Conservation (phyloP, 2,329 filamentous ascomycete species). For the Paecilomyces dactylethromorphus region DNA sequence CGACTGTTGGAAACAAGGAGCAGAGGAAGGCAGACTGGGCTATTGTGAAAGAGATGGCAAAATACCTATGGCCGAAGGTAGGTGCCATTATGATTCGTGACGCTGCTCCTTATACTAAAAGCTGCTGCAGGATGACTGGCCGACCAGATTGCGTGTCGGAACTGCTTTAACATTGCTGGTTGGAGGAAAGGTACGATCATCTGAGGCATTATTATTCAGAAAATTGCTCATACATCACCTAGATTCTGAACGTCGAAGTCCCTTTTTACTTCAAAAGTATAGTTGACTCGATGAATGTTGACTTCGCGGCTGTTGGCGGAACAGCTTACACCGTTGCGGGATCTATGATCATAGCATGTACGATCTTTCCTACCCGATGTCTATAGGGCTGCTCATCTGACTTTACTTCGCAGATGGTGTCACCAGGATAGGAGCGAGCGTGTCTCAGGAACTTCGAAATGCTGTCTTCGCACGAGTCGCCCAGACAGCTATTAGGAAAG, state of each 20-base stretch:
- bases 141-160: conserved; percentile 77
- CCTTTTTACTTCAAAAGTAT: conserved; percentile 99
- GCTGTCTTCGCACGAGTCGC: conserved; percentile 95
- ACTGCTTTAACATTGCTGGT: conserved; percentile 77
- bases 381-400: conserved; percentile 6
- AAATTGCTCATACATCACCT: conserved; percentile 13
- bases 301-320: conserved; percentile 77
- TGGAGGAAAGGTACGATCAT: conserved; percentile 66
- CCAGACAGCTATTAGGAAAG: conserved; percentile 88
- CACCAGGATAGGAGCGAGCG: conserved; percentile 77
- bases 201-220: not conserved
- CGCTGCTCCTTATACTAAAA: not conserved
- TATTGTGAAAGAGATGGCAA: conserved; percentile 96
- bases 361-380: conserved; percentile 17
- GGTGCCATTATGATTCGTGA: conserved; percentile 1
- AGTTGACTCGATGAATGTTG: conserved; percentile 95
- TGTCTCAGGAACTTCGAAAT: conserved; percentile 92
- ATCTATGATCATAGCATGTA: conserved; percentile 83
- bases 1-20: conserved; percentile 66
- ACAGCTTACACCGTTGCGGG: conserved; percentile 85
- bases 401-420: conserved; percentile 56
- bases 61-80: conserved; percentile 89
- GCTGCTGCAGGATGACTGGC: conserved; percentile 55
- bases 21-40: conserved; percentile 97
- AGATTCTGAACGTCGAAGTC: conserved; percentile 88